A percentile compares a stretch with the other conserved stretches of the same genome.
Conservation (phyloP, 148 eudicot species). For the Talinum fruticosum region DNA sequence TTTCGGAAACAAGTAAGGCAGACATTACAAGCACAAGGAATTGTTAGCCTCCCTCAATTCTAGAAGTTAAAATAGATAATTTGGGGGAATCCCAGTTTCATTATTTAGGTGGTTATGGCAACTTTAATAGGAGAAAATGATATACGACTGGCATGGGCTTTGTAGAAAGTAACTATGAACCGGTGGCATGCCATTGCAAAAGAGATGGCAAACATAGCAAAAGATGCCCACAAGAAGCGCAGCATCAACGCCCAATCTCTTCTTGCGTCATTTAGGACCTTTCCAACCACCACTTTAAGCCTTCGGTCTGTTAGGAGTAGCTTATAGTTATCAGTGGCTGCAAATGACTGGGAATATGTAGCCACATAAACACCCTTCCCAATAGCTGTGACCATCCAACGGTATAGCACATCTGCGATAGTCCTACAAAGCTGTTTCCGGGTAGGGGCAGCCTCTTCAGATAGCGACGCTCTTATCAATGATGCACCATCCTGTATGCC, state of each 20-base stretch:
- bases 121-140: constrained; percentile 44
- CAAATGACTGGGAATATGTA: constrained; percentile 26
- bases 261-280: constrained; percentile 56
- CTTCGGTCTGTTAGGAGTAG: constrained; percentile 63
- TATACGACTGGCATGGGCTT: constrained; percentile 38
- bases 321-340: constrained; percentile 37
- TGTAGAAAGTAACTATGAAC: constrained; percentile 43
- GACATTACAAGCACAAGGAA: background rate
- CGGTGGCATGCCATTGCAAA: constrained; percentile 67
- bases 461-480: constrained; percentile 50
- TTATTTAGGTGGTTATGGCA: constrained; percentile 27
- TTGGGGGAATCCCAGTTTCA: background rate
- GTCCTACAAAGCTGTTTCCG: constrained; percentile 62
- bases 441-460: constrained; percentile 53
- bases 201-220: constrained; percentile 42
- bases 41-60: background rate
- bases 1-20: background rate
- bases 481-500: constrained; percentile 77
- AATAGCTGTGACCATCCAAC: constrained; percentile 44
- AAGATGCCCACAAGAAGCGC: constrained; percentile 50
- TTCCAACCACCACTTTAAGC: constrained; percentile 60
- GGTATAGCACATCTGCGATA: constrained; percentile 58
- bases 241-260: constrained; percentile 52
- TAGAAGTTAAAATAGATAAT: background rate
- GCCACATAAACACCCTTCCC: constrained; percentile 22